Evolutionary conservation across 225 moss, liverwort and hornwort genomes (phyloP).

Genomic region (Rhytidiadelphus loreus): DNA sequence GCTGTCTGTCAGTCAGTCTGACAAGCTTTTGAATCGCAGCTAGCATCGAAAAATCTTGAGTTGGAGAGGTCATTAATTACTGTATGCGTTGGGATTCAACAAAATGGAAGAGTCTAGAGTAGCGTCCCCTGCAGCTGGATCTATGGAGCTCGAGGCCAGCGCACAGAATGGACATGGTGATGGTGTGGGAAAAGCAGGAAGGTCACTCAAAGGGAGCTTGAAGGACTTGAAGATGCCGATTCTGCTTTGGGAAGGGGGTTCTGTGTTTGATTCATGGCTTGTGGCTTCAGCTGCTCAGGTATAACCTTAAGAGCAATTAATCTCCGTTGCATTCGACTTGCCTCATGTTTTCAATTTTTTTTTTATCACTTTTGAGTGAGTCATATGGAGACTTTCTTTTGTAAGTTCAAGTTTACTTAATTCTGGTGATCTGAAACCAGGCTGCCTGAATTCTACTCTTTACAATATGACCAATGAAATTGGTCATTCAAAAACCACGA

Average conservation of each 20-base stretch:
- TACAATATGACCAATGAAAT: background rate
- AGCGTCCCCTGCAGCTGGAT: background rate
- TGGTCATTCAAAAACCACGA: background rate
- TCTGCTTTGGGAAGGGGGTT: constrained; percentile 15
- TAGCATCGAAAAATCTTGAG: background rate
- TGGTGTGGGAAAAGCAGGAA: background rate
- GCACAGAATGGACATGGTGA: background rate
- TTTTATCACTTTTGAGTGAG: too few relatives aligned
- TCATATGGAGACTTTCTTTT: too few relatives aligned
- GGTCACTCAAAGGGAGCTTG: background rate
- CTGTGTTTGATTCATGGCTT: constrained; percentile 63
- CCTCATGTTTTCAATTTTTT: background rate
- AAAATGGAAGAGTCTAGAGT: background rate
- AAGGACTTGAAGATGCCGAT: background rate
- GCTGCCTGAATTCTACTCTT: background rate
- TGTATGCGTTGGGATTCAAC: background rate
- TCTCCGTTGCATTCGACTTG: background rate
- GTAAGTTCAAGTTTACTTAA: background rate
- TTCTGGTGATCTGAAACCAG: too few relatives aligned
- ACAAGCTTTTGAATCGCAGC: background rate
- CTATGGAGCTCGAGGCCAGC: background rate
- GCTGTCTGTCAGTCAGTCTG: background rate
- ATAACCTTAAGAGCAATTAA: background rate
- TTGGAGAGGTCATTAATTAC: background rate
- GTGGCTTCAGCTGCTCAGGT: constrained; percentile 75